phyloP scores from a whole-genome alignment of 352 stramenopile species.

The Thalassiosira oceanica region DNA sequence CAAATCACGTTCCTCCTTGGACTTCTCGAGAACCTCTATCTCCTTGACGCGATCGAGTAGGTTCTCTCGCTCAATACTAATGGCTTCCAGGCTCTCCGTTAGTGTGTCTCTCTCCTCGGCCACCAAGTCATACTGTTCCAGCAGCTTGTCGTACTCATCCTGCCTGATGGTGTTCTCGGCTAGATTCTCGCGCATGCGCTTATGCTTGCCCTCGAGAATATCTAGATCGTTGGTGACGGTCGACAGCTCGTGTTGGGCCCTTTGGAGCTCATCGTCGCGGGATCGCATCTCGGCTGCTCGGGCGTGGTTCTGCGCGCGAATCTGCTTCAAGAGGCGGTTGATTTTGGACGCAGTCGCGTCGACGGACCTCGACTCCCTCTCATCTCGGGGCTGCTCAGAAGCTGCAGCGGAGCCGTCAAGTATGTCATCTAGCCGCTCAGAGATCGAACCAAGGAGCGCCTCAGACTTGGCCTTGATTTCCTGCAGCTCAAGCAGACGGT shows the following conservation, averaged over 20 bases:
- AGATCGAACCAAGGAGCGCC: too few relatives aligned
- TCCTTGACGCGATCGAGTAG: too few relatives aligned
- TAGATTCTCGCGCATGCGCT: constrained; percentile 23
- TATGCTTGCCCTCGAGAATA: constrained; percentile 28
- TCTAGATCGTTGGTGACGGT: constrained; percentile 31
- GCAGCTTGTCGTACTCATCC: constrained; percentile 40
- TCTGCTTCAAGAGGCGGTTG: too few relatives aligned
- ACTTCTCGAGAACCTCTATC: constrained; percentile 4
- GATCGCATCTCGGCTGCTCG: too few relatives aligned
- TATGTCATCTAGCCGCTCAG: too few relatives aligned
- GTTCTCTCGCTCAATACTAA: neutral
- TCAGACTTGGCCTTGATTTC: too few relatives aligned
- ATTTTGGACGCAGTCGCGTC: too few relatives aligned
- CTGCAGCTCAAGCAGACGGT: too few relatives aligned
- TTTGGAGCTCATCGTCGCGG: constrained; percentile 26
- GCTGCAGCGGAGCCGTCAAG: too few relatives aligned
- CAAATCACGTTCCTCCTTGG: constrained; percentile 33
- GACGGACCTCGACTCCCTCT: too few relatives aligned
- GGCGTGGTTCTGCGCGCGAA: too few relatives aligned
- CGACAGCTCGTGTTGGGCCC: constrained; percentile 18
- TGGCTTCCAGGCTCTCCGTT: neutral
- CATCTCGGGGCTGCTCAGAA: too few relatives aligned
- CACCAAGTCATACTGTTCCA: constrained; percentile 23
- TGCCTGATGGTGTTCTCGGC: constrained; percentile 16
- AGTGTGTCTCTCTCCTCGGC: constrained; percentile 18